Percentiles rank a stretch among this genome's conserved stretches.
These are phyloP conservation scores for Senna tora DNA, from an alignment of 306 rosid genomes.

Conservation along the genomic window DNA sequence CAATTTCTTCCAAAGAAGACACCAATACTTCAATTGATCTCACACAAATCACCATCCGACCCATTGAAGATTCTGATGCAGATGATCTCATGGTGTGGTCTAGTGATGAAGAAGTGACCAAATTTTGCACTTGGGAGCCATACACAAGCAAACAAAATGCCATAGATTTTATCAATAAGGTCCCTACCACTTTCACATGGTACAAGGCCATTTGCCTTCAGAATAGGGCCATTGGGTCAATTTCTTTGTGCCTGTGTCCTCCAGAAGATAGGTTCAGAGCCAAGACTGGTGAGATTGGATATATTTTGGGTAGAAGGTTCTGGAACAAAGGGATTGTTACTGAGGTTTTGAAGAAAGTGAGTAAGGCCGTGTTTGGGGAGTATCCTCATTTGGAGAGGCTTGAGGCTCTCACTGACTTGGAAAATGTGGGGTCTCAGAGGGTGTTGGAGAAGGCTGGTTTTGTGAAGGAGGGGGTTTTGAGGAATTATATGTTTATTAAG, in stretches of 20 bases:
- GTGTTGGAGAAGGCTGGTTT: slow-evolving; percentile 75
- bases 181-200: slow-evolving; percentile 37
- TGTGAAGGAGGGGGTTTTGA: slow-evolving; percentile 60
- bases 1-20: no score
- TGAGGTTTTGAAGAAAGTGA: slow-evolving; percentile 46
- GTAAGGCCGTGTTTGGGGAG: slow-evolving; percentile 50
- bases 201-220: slow-evolving; percentile 50
- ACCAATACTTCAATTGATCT: slow-evolving; percentile 28
- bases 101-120: slow-evolving; percentile 53
- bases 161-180: slow-evolving; percentile 34
- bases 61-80: slow-evolving; percentile 54
- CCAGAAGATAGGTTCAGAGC: slow-evolving; percentile 43
- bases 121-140: slow-evolving; percentile 68
- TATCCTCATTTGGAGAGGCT: slow-evolving; percentile 61
- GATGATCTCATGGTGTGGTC: slow-evolving; percentile 78
- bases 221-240: slow-evolving; percentile 44
- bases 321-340: slow-evolving; percentile 62
- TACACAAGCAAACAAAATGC: slow-evolving; percentile 52
- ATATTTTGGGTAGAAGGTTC: slow-evolving; percentile 41
- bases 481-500: slow-evolving; percentile 44
- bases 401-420: slow-evolving; percentile 69
- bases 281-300: slow-evolving; percentile 43
- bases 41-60: slow-evolving; percentile 49
- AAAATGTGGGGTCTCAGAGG: slow-evolving; percentile 63
- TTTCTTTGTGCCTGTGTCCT: slow-evolving; percentile 32